Percentiles rank a stretch among this genome's conserved stretches.
Evolutionary conservation across 768 basidiomycete genomes (phyloP).

Genomic region (Podaxis mareebaensis): DNA sequence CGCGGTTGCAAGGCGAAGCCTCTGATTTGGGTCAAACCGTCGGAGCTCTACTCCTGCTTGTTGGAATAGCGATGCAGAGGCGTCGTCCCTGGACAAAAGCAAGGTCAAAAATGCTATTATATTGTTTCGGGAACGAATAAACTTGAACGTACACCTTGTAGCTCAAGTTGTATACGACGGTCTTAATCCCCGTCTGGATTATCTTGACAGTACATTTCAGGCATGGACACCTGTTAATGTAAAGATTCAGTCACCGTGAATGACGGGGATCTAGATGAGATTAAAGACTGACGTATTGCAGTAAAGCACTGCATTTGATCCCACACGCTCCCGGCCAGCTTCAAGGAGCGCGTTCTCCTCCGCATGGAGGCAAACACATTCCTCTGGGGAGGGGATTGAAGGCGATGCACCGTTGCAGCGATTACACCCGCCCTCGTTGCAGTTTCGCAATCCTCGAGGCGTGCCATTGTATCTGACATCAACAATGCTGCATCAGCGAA

Average conservation of each 20-base stretch:
- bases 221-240: conserved; percentile 81
- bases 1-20: conserved; percentile 25
- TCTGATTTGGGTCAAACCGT: conserved; percentile 56
- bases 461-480: conserved; percentile 90
- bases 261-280: neutral
- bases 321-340: conserved; percentile 90
- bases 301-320: conserved; percentile 80
- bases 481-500: conserved; percentile 7
- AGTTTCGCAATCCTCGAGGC: conserved; percentile 86
- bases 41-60: conserved; percentile 84
- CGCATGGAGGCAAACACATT: conserved; percentile 94
- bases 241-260: neutral
- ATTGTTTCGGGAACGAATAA: neutral
- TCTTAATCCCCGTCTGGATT: conserved; percentile 89
- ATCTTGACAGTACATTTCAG: conserved; percentile 97
- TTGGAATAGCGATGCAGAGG: conserved; percentile 73
- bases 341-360: conserved; percentile 97
- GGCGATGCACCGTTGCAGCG: conserved; percentile 66
- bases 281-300: conserved; percentile 87
- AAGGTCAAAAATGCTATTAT: neutral
- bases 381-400: conserved; percentile 51
- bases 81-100: conserved; percentile 65
- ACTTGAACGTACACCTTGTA: conserved; percentile 85
- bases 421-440: conserved; percentile 87
- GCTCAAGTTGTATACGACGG: conserved; percentile 91